Percentiles rank a stretch among this genome's conserved stretches.
Evolutionary conservation across 495 filamentous ascomycete species (phyloP).

Genomic region (Podospora conica): DNA sequence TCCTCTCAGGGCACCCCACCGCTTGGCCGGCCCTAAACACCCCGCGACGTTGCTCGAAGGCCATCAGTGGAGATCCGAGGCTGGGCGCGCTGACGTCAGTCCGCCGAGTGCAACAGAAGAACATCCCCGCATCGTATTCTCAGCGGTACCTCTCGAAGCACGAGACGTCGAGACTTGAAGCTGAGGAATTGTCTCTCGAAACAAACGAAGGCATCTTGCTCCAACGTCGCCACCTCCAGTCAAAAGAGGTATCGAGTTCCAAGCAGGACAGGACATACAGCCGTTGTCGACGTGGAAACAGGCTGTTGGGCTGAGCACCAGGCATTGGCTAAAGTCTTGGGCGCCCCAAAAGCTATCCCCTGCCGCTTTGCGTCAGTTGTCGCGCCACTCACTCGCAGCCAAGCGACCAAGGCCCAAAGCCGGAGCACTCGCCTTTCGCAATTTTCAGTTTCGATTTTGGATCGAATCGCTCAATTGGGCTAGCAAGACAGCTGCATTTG

Average conservation of each 20-base stretch:
- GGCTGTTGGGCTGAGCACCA: background rate
- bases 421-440: too few relatives aligned
- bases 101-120: background rate
- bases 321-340: background rate
- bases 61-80: background rate
- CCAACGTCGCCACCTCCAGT: too few relatives aligned
- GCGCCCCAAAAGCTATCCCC: constrained; percentile 4
- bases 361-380: background rate
- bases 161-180: too few relatives aligned
- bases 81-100: background rate
- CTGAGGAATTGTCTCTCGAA: too few relatives aligned
- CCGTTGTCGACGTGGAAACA: background rate
- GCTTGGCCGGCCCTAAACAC: background rate
- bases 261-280: too few relatives aligned
- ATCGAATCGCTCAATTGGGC: background rate
- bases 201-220: too few relatives aligned
- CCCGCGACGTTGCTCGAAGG: background rate
- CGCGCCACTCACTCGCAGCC: too few relatives aligned
- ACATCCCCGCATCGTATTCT: background rate
- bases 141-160: too few relatives aligned
- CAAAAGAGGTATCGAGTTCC: too few relatives aligned
- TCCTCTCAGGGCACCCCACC: background rate
- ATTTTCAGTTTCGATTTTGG: background rate
- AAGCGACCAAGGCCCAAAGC: too few relatives aligned
- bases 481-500: background rate